Base-by-base conservation (phyloP, 2,329 filamentous ascomycete genomes). In the Epichloe coenophiala region DNA sequence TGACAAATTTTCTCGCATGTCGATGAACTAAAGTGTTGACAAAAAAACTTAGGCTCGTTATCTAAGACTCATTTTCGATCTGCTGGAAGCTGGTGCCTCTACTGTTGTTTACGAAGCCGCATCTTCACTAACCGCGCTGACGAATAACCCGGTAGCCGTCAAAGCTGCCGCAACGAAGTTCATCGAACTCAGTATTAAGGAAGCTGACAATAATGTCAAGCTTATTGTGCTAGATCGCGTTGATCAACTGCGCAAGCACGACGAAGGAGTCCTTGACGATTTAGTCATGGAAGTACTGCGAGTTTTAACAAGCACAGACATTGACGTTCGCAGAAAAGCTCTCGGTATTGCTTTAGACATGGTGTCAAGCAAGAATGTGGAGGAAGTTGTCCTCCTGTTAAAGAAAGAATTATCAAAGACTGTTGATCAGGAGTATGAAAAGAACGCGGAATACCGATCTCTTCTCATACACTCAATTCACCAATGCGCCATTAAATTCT, bases 341-440 rank as follows among this genome's bases (percentile, higher is more conserved):
- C 78, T 98, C 31, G 77, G 80, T 51, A 87, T 98, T 61, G 90
- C 90, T 12, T 75, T 98, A 66, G 90, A 96, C 57, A 97, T 98
- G 93, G 88, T 98, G 5, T 93, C 91, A 0, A 96, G 90, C 78
- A 95, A 95, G 72, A 98, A 98, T 57, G 90, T 98, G 6, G 93
- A 97, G 65, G 93, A 98, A 63, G 93, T 98, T 13, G 87, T 98
- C 21, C 79, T 97, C 61, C 76, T 98, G 1, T 75, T 98, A 54
- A 98, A 98, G 75, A 98, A 98, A 68, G 93, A 98, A 65, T 79
- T 98, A 31, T 83, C 88, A 55, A 98, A 97, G 77, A 98, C 93
- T 0, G 88, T 97, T 42, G 90, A 98, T 62, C 90, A 97, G 68
- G 90, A 96, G 67, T 97, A 96, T 70, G 93, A 98, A 73, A 97